Conservation (phyloP, 73 alveolate genomes). For the Paramecium octaurelia region DNA sequence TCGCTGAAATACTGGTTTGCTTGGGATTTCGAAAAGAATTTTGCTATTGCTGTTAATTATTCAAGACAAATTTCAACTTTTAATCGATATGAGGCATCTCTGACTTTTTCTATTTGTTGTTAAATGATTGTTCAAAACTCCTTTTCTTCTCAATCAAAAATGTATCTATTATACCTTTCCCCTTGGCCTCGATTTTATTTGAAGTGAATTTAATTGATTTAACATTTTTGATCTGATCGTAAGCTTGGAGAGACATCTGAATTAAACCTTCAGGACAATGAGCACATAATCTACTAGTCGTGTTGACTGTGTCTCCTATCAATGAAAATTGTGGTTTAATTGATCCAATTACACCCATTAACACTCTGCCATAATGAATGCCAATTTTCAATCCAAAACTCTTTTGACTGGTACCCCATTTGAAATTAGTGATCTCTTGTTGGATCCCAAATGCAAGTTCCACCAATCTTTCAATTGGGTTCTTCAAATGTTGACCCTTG, state of each 20-base stretch:
- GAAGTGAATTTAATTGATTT: not conserved
- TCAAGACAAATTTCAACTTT: slow-evolving; percentile 2
- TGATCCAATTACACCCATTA: slow-evolving; percentile 97
- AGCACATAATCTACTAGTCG: slow-evolving; percentile 95
- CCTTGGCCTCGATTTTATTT: slow-evolving; percentile 56
- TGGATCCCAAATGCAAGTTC: slow-evolving; percentile 35
- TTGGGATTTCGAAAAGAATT: slow-evolving; percentile 11
- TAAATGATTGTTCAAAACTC: not conserved
- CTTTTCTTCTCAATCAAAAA: slow-evolving; percentile 43
- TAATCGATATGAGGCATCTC: not conserved
- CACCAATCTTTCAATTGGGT: slow-evolving; percentile 48
- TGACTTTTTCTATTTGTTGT: not conserved
- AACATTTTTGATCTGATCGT: slow-evolving; percentile 10
- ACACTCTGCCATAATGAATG: slow-evolving; percentile 93
- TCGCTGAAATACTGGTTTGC: not conserved
- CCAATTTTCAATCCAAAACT: slow-evolving; percentile 84
- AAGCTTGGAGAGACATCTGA: slow-evolving; percentile 9
- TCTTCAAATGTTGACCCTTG: not conserved
- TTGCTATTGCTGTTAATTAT: not conserved
- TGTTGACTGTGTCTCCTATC: slow-evolving; percentile 96
- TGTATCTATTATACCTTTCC: slow-evolving; percentile 42
- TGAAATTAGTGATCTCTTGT: not conserved
- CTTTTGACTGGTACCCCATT: slow-evolving; percentile 42
- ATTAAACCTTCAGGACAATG: slow-evolving; percentile 57
- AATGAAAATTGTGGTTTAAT: slow-evolving; percentile 96